A percentile compares a stretch with the other conserved stretches of the same genome.
These are phyloP conservation scores for Chrysanthemum makinoi DNA, from an alignment of 129 eudicot genomes.

Conservation along the genomic window DNA sequence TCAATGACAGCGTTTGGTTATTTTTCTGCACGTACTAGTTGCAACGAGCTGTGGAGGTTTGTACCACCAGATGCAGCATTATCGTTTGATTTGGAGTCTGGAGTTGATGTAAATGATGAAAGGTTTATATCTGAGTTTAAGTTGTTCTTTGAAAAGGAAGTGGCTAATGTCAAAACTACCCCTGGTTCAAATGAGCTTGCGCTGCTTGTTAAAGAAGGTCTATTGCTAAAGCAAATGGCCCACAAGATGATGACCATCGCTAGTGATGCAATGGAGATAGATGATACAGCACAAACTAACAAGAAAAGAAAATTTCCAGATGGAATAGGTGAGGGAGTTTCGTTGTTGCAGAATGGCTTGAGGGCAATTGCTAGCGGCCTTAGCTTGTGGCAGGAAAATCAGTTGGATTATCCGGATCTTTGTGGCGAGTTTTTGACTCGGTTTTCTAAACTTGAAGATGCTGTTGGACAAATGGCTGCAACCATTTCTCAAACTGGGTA, in stretches of 20 bases:
- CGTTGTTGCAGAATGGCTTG: slow-evolving; percentile 68
- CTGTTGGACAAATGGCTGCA: slow-evolving; percentile 54
- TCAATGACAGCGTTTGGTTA: slow-evolving; percentile 75
- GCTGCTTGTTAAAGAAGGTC: slow-evolving; percentile 52
- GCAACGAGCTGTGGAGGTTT: slow-evolving; percentile 83
- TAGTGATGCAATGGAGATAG: slow-evolving; percentile 48
- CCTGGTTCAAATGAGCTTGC: slow-evolving; percentile 40
- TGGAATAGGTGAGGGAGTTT: slow-evolving; percentile 65
- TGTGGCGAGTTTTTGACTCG: slow-evolving; percentile 50
- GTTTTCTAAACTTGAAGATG: slow-evolving; percentile 62
- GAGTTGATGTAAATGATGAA: slow-evolving; percentile 58
- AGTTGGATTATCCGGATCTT: slow-evolving; percentile 38
- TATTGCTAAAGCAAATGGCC: slow-evolving; percentile 43
- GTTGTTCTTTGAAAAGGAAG: slow-evolving; percentile 76
- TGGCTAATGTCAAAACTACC: slow-evolving; percentile 38
- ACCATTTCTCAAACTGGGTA: slow-evolving; percentile 46
- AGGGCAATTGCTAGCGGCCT: slow-evolving; percentile 61
- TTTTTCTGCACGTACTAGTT: slow-evolving; percentile 81
- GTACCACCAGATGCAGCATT: slow-evolving; percentile 88
- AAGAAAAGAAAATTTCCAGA: slow-evolving; percentile 73
- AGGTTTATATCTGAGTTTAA: slow-evolving; percentile 88
- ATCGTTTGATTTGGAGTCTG: slow-evolving; percentile 65
- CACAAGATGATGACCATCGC: slow-evolving; percentile 19
- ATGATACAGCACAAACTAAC: slow-evolving; percentile 37
- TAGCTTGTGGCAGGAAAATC: slow-evolving; percentile 56